Conservation (phyloP, 441 rosid species). For the Croton laevigatus region DNA sequence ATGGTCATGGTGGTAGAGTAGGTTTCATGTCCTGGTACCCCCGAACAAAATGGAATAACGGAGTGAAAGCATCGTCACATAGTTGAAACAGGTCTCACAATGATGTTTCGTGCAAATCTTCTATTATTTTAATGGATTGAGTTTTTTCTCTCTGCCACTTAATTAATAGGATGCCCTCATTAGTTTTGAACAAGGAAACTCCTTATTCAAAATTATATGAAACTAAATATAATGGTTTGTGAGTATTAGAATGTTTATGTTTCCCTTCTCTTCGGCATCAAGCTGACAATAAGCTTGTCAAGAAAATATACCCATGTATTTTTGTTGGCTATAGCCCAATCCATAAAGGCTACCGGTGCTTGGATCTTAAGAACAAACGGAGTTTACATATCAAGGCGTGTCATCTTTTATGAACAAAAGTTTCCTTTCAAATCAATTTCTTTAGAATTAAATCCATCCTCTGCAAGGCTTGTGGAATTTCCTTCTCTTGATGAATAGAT, state of each 20-base stretch:
- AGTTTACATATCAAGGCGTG: not conserved
- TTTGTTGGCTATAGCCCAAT: too few relatives aligned
- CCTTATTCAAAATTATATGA: not conserved
- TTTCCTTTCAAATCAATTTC: not conserved
- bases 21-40: too few relatives aligned
- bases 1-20: too few relatives aligned
- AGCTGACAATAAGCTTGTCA: not conserved
- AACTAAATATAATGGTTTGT: not conserved
- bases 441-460: too few relatives aligned
- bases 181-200: accelerated
- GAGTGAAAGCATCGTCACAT: too few relatives aligned
- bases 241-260: not conserved
- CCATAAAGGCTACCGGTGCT: not conserved
- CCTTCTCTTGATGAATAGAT: too few relatives aligned
- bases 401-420: not conserved
- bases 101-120: not conserved
- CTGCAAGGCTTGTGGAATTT: too few relatives aligned
- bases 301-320: not conserved
- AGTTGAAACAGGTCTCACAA: too few relatives aligned
- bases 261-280: not conserved
- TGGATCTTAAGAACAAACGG: not conserved
- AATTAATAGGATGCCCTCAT: not conserved
- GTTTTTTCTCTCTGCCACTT: not conserved
- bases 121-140: not conserved
- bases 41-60: too few relatives aligned